Conservation (phyloP, 345 rosid species). For the Mercurialis annua region DNA sequence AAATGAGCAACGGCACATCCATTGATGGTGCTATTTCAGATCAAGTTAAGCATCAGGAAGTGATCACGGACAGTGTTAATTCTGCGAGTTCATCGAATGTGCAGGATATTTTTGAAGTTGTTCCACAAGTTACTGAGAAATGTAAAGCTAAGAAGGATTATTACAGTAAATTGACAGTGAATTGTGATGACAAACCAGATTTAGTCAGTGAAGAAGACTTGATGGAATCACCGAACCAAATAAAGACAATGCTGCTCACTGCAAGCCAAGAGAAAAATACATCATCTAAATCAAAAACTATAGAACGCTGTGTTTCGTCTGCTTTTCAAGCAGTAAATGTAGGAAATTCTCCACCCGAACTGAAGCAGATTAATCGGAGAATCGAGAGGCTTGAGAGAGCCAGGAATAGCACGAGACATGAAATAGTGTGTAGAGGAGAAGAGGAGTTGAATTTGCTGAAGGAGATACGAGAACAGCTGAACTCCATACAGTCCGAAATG, state of each 20-base stretch:
- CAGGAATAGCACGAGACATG: constrained; percentile 28
- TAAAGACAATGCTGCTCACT: constrained; percentile 32
- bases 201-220: constrained; percentile 16
- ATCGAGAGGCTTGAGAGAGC: constrained; percentile 49
- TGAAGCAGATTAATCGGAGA: constrained; percentile 36
- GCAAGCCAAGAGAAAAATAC: constrained; percentile 26
- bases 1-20: constrained; percentile 24
- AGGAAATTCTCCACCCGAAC: constrained; percentile 20
- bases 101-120: constrained; percentile 73
- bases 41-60: constrained; percentile 29
- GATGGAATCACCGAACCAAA: constrained; percentile 15
- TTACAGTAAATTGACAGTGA: constrained; percentile 20
- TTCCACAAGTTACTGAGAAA: constrained; percentile 37
- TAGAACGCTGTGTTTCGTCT: constrained; percentile 18
- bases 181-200: constrained; percentile 31
- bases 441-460: constrained; percentile 52
- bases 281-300: constrained; percentile 24
- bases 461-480: constrained; percentile 64
- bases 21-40: constrained; percentile 33
- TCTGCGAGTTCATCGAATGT: constrained; percentile 34
- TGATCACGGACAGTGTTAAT: constrained; percentile 9
- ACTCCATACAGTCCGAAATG: constrained; percentile 54
- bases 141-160: constrained; percentile 22
- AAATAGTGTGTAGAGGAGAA: constrained; percentile 38
- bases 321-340: background rate